A percentile compares a stretch with the other conserved stretches of the same genome.
Evolutionary conservation across 768 basidiomycete species (phyloP).

Genomic region (Leccinum arenicola): DNA sequence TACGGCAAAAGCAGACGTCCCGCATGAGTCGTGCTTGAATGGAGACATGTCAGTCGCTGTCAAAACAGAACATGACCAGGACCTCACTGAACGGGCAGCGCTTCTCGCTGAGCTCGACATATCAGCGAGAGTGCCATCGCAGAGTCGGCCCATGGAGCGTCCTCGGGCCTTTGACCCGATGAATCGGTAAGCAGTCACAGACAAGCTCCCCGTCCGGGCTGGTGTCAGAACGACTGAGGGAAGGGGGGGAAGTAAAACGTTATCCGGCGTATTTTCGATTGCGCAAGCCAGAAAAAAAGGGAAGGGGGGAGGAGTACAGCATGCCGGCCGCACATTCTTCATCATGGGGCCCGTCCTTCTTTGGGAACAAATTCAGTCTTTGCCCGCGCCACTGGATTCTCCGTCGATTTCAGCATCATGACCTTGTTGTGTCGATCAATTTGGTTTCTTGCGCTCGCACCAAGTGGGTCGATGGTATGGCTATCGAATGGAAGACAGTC

Average conservation of each 20-base stretch:
- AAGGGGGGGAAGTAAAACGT: background rate
- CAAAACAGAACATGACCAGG: background rate
- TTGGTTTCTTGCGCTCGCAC: background rate
- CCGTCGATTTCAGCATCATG: background rate
- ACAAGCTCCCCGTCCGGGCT: background rate
- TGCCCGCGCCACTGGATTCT: constrained; percentile 2
- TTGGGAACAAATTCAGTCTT: background rate
- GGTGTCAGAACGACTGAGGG: background rate
- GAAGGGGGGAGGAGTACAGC: background rate
- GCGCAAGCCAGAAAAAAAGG: background rate
- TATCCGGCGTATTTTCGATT: background rate
- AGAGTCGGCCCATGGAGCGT: background rate
- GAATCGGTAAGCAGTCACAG: background rate
- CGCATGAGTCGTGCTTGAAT: no score
- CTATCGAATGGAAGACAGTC: constrained; percentile 6
- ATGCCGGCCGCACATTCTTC: background rate
- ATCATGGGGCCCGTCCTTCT: background rate
- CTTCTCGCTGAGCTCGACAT: background rate
- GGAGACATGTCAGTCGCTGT: background rate
- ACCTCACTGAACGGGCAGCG: background rate
- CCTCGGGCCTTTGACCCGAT: background rate
- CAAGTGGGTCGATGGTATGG: background rate
- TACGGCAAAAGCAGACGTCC: background rate
- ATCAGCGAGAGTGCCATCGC: background rate
- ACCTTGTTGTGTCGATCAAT: background rate